phyloP scores from a whole-genome alignment of 768 basidiomycete species.

The Rhodocollybia butyracea region DNA sequence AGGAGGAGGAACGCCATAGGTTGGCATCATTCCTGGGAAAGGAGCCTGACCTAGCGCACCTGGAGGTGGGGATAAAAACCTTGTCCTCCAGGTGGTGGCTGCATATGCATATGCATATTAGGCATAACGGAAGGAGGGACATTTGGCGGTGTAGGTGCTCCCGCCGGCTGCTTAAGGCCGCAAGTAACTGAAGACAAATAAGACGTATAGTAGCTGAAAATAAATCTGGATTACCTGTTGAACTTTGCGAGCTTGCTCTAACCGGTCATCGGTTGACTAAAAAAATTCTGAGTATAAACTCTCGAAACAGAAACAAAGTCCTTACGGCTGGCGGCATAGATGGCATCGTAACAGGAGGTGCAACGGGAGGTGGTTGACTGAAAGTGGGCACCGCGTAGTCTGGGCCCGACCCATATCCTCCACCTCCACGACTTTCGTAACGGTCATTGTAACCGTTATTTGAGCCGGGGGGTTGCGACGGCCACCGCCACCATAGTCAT shows the following conservation, averaged over 20 bases:
- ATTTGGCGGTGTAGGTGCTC: conserved; percentile 30
- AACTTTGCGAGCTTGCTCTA: conserved; percentile 85
- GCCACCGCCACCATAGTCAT: conserved; percentile 33
- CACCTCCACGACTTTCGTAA: conserved; percentile 19
- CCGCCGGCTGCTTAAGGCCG: conserved; percentile 75
- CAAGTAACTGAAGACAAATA: conserved; percentile 51
- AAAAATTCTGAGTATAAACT: background rate
- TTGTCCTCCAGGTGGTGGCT: conserved; percentile 22
- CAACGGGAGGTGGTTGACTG: conserved; percentile 28
- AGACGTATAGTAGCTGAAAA: too few species aligned
- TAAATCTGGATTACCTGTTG: conserved; percentile 48
- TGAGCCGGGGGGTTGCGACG: background rate
- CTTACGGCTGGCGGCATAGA: conserved; percentile 21
- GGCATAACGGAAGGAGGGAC: conserved; percentile 29
- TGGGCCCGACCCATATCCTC: conserved; percentile 16
- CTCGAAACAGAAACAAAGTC: background rate
- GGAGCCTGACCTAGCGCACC: conserved; percentile 22
- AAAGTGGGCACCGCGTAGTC: conserved; percentile 21
- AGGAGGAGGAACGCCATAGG: conserved; percentile 22
- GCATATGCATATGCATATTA: conserved; percentile 17
- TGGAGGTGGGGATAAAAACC: conserved; percentile 32
- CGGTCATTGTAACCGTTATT: conserved; percentile 16
- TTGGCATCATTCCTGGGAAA: conserved; percentile 32
- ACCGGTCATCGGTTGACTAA: conserved; percentile 66
- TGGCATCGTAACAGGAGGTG: conserved; percentile 19